Conservation (phyloP, 1,284 basidiomycete genomes). For the Fomitopsis palustris region DNA sequence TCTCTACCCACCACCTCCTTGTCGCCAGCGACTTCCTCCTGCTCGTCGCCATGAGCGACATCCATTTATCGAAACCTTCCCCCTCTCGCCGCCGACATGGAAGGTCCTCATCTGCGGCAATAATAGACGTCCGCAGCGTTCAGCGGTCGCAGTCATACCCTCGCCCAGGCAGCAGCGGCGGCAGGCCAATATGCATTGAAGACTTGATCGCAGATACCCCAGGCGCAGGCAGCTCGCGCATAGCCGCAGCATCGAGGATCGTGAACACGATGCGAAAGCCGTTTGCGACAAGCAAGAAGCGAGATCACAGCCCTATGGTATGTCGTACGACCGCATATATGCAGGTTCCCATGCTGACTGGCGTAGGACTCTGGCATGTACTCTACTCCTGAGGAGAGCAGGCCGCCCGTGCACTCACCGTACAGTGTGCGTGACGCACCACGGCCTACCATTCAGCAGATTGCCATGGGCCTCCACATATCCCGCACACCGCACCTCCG, state of each 20-base stretch:
- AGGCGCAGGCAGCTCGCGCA: slow-evolving; percentile 17
- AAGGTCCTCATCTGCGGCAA: neutral
- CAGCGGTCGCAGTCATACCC: slow-evolving; percentile 1
- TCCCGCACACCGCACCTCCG: slow-evolving; percentile 69
- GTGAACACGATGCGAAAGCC: slow-evolving; percentile 41
- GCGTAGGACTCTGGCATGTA: slow-evolving; percentile 37
- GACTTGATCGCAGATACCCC: slow-evolving; percentile 1
- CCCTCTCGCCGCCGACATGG: slow-evolving; percentile 6
- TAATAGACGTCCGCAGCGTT: slow-evolving; percentile 2
- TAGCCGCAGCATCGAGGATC: slow-evolving; percentile 37
- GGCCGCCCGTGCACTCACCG: slow-evolving; percentile 30
- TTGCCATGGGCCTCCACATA: slow-evolving; percentile 71
- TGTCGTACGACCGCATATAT: slow-evolving; percentile 10
- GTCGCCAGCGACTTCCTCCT: neutral
- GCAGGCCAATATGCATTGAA: neutral
- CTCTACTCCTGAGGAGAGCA: slow-evolving; percentile 49
- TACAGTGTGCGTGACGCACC: slow-evolving; percentile 39
- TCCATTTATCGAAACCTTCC: neutral
- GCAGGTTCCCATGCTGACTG: neutral
- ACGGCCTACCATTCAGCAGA: slow-evolving; percentile 68
- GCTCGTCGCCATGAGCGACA: slow-evolving; percentile 4
- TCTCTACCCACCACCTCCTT: neutral
- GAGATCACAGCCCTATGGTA: slow-evolving; percentile 27
- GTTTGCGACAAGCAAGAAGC: slow-evolving; percentile 29
- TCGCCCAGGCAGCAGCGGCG: neutral